Conservation (phyloP, 306 rosid genomes). For the Acacia melanoxylon region DNA sequence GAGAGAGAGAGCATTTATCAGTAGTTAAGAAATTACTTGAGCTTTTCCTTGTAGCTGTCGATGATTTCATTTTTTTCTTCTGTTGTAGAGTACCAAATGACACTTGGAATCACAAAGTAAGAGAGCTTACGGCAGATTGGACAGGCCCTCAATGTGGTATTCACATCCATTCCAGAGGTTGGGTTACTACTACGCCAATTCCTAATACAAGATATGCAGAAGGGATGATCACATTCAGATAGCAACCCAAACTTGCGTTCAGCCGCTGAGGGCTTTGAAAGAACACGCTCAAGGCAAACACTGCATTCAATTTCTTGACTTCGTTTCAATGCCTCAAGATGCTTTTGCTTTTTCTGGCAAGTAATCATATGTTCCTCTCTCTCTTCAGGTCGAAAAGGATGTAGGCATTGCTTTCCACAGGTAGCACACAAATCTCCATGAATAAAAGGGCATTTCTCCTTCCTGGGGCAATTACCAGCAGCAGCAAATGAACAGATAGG, state of each 20-base stretch:
- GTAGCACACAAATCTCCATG: slow-evolving; percentile 89
- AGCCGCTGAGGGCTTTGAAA: slow-evolving; percentile 72
- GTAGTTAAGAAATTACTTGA: slow-evolving; percentile 62
- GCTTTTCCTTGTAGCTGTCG: slow-evolving; percentile 89
- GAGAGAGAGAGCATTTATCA: slow-evolving; percentile 10
- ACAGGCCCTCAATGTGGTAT: slow-evolving; percentile 86
- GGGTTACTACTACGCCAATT: slow-evolving; percentile 98
- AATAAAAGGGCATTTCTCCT: slow-evolving; percentile 81
- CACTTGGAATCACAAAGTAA: slow-evolving; percentile 93
- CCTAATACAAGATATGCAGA: slow-evolving; percentile 91
- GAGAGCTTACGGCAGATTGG: slow-evolving; percentile 96
- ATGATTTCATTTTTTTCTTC: slow-evolving; percentile 88
- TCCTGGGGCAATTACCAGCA: slow-evolving; percentile 90
- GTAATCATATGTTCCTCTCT: slow-evolving; percentile 75
- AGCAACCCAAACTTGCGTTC: slow-evolving; percentile 94
- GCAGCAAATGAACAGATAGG: slow-evolving; percentile 96
- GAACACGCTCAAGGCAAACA: slow-evolving; percentile 94
- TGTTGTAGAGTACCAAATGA: slow-evolving; percentile 82
- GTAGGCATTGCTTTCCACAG: slow-evolving; percentile 89
- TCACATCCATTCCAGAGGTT: slow-evolving; percentile 85
- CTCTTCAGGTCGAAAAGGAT: slow-evolving; percentile 84
- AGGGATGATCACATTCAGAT: slow-evolving; percentile 97
- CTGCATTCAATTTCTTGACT: slow-evolving; percentile 99
- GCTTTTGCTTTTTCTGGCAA: slow-evolving; percentile 77
- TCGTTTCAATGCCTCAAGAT: slow-evolving; percentile 75